phyloP scores from a whole-genome alignment of 768 basidiomycete species.

The Amanita thiersii region DNA sequence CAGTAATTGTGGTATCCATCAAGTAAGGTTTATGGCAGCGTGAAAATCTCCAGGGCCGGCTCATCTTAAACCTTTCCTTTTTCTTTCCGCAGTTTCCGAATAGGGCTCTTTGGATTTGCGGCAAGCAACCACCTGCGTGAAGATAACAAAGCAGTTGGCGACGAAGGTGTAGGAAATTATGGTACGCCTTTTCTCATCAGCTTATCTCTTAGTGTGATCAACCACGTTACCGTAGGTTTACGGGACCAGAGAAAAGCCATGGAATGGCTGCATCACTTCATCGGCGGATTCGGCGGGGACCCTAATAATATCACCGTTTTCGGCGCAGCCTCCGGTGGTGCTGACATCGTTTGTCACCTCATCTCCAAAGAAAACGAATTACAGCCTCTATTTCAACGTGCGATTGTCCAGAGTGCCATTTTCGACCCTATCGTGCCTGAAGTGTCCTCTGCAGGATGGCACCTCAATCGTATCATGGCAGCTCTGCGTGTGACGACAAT shows the following conservation, averaged over 20 bases:
- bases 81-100: constrained; percentile 47
- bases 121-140: constrained; percentile 56
- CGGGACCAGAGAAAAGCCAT: constrained; percentile 58
- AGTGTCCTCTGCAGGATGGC: constrained; percentile 53
- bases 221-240: constrained; percentile 32
- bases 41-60: not conserved
- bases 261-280: constrained; percentile 55
- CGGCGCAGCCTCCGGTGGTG: constrained; percentile 43
- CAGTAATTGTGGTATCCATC: constrained; percentile 64
- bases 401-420: constrained; percentile 68
- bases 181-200: constrained; percentile 32
- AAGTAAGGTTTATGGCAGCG: constrained; percentile 42
- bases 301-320: constrained; percentile 48
- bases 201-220: constrained; percentile 4
- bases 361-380: constrained; percentile 55
- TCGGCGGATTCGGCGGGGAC: constrained; percentile 61
- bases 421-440: constrained; percentile 56
- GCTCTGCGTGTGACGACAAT: constrained; percentile 44
- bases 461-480: constrained; percentile 56
- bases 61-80: not conserved
- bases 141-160: constrained; percentile 57
- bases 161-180: constrained; percentile 73
- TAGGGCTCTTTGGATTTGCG: constrained; percentile 74
- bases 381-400: constrained; percentile 59
- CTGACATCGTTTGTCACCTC: constrained; percentile 54